A percentile compares a stretch with the other conserved stretches of the same genome.
Conservation (phyloP, 1,284 basidiomycete species). For the Lentinus polychrous region DNA sequence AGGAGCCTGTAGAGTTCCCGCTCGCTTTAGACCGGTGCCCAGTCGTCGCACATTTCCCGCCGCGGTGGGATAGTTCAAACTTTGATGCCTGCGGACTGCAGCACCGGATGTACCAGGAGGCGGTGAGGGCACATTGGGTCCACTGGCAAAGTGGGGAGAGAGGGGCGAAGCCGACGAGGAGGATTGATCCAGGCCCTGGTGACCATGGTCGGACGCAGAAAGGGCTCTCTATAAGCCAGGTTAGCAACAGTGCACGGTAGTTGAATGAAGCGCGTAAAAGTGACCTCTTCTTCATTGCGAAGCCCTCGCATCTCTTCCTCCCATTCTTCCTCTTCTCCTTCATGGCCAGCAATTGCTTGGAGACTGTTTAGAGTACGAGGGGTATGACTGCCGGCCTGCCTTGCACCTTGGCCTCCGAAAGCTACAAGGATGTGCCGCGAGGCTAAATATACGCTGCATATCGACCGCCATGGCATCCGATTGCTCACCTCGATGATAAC, state of each 20-base stretch:
- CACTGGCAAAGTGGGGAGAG: slow-evolving; percentile 47
- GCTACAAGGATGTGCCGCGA: slow-evolving; percentile 22
- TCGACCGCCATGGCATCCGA: background rate
- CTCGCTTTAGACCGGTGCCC: slow-evolving; percentile 55
- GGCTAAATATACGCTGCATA: background rate
- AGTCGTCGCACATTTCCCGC: slow-evolving; percentile 39
- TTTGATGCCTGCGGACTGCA: slow-evolving; percentile 70
- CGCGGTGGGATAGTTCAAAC: slow-evolving; percentile 61
- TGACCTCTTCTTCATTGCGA: slow-evolving; percentile 57
- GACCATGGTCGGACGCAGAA: slow-evolving; percentile 34
- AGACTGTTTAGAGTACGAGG: slow-evolving; percentile 75
- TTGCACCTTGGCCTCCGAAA: slow-evolving; percentile 41
- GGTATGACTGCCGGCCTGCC: slow-evolving; percentile 52
- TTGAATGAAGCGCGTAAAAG: slow-evolving; percentile 6
- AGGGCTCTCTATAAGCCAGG: slow-evolving; percentile 12
- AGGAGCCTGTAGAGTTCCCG: slow-evolving; percentile 64
- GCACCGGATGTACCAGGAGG: slow-evolving; percentile 59
- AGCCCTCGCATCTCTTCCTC: slow-evolving; percentile 56
- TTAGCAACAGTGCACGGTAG: background rate
- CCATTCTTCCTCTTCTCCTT: slow-evolving; percentile 82
- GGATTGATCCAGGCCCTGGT: slow-evolving; percentile 44
- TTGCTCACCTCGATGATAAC: slow-evolving; percentile 70
- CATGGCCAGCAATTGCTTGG: slow-evolving; percentile 73
- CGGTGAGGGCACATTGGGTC: slow-evolving; percentile 52
- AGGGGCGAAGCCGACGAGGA: slow-evolving; percentile 48